A percentile compares a stretch with the other conserved stretches of the same genome.
These are phyloP conservation scores for Microsporum audouinii DNA, from an alignment of 2,329 filamentous ascomycete species.

Conservation along the genomic window DNA sequence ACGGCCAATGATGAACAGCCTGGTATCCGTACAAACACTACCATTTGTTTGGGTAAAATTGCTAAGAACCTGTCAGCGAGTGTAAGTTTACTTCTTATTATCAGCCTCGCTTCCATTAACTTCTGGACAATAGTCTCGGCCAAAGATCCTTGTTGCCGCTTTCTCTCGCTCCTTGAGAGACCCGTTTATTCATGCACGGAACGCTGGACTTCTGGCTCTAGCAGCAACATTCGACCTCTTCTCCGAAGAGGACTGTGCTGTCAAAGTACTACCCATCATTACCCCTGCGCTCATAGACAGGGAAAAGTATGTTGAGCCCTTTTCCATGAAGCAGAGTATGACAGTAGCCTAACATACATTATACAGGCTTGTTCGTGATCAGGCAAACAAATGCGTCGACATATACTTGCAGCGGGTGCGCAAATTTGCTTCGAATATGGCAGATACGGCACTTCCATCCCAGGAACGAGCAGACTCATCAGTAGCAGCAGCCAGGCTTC, in stretches of 20 bases:
- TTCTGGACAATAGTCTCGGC: conserved; percentile 47
- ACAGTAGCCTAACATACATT: conserved; percentile 7
- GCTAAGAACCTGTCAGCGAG: conserved; percentile 69
- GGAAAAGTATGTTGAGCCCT: conserved; percentile 53
- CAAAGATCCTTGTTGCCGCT: conserved; percentile 85
- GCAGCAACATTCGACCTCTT: conserved; percentile 78
- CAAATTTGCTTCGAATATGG: conserved; percentile 65
- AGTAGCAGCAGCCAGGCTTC: conserved; percentile 56
- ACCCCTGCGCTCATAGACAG: conserved; percentile 83
- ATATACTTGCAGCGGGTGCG: conserved; percentile 71
- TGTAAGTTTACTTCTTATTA: conserved; percentile 25
- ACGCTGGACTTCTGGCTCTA: conserved; percentile 76
- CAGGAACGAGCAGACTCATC: conserved; percentile 40
- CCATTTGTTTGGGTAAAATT: conserved; percentile 93
- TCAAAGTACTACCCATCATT: conserved; percentile 69
- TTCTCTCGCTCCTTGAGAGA: conserved; percentile 83
- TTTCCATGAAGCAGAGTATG: background rate
- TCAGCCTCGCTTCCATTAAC: conserved; percentile 19
- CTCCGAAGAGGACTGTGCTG: conserved; percentile 77
- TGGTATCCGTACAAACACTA: conserved; percentile 94
- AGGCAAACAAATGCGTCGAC: conserved; percentile 81
- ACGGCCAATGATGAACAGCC: conserved; percentile 96
- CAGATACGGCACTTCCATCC: conserved; percentile 66
- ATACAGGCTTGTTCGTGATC: conserved; percentile 62
- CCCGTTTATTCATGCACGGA: conserved; percentile 87